Base-by-base conservation (phyloP, 2,329 filamentous ascomycete genomes). In the Cryphonectria radicalis region DNA sequence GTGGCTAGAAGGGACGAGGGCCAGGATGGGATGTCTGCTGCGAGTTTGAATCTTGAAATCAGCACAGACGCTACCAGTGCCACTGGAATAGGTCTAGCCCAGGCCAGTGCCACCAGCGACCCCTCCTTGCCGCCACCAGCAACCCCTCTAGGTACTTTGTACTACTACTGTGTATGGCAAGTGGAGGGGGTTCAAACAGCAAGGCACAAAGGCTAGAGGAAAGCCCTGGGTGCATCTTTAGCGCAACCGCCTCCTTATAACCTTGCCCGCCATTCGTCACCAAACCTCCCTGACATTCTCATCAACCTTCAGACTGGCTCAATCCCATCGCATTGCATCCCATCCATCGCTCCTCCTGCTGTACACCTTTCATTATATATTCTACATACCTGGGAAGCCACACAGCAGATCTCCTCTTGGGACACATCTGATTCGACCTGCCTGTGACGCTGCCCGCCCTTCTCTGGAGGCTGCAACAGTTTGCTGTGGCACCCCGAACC, bases 61-160 rank as follows among this genome's bases (percentile, higher is more conserved):
- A 40, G 59, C 59, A 62, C 59, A 40, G 59, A 62, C 59, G 8
- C 32, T 32, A 40, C 59, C 32, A 37, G 28, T 62, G 59, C 8
- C 40, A 40, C 59, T 40, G 11, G 22, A 40, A 62, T 11, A n/a
- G 59, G 59, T n/a, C 59, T 62, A 62, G 59, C 32, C 1, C 59
- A 40, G 32, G 32, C 55, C 22, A 40, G 32, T 17, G 28, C 55
- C 28, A 14, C 25, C 55, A 59, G 25, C 83, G 78, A 32, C 76
- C 86, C 80, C 76, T 81, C 81, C 74, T 86, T 55, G 50, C 50
- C 32, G 37, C 37, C 10, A 40, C 37, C 37, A 40, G 8, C 37
- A 40, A 3, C 37, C 37, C 37, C 10, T 40, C 37, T 17, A 50
- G 43, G 43, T 50, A 50, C 43, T 5, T 19, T 22, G 43, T 50